Base-by-base conservation (phyloP, 495 filamentous ascomycete species). In the Xylaria scruposa region DNA sequence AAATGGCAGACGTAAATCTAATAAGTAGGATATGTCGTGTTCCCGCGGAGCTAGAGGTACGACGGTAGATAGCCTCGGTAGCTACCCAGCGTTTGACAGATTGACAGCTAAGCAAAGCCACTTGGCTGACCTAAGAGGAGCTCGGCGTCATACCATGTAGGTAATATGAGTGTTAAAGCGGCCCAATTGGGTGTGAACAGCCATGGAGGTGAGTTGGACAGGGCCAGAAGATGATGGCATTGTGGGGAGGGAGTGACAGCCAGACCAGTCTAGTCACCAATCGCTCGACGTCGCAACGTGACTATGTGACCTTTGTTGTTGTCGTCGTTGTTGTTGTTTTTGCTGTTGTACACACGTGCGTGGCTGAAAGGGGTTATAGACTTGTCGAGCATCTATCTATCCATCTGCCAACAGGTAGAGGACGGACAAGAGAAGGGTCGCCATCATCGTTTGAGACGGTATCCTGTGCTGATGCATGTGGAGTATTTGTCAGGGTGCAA, bases 51-150 rank as follows among this genome's bases (percentile, higher is more conserved):
- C 24, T 13, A 49, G 42, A 63, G 38, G 61, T 13, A 42, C 19
- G 4, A 19, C 3, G 19, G 40, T 3, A 31, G 61, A 31, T 33
- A 47, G 1, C 53, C 13, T 31, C 53, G 61, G n/a, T 33, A 47
- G 2, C 53, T 29, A 56, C 53, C 53, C 12, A 17, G 6, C 15
- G 51, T 12, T 12, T 29, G 40, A 29, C 12, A 24, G 61, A 63
- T 63, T n/a, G 61, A 63, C 61, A 47, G 61, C 61, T 42, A 46
- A 64, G 61, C 61, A 46, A 47, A 29, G 36, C 61, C 61, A 64
- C 61, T 64, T 49, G 61, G 61, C 40, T 3, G 19, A 33, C 40
- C 61, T 40, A 26, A 33, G 61, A 40, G 12, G 40, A 17, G 33
- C 19, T 31, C 24, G 42, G 21, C 42, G 42, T 21, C 24, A 21